phyloP scores from a whole-genome alignment of 2,329 filamentous ascomycete genomes.

The Exophiala xenobiotica region DNA sequence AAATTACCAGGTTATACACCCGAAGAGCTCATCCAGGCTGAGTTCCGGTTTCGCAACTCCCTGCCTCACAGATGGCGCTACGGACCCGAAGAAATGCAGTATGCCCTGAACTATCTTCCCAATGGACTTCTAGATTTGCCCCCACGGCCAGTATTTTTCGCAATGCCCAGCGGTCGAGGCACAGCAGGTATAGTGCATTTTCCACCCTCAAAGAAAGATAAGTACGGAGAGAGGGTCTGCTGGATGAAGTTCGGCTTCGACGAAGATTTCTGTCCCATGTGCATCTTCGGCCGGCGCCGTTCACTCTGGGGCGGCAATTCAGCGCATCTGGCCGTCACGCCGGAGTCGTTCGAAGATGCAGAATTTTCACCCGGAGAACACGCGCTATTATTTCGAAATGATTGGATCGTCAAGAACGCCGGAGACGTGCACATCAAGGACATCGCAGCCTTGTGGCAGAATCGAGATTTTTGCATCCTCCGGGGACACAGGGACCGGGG shows the following conservation, averaged over 20 bases:
- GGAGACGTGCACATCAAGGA: conserved; percentile 1
- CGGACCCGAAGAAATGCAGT: conserved; percentile 9
- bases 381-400: conserved; percentile 15
- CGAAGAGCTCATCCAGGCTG: conserved; percentile 7
- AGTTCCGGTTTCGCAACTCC: conserved; percentile 9
- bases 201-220: conserved; percentile 6
- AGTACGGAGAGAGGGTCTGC: conserved; percentile 16
- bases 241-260: conserved; percentile 25
- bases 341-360: conserved; percentile 15
- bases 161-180: conserved; percentile 12
- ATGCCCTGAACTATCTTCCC: conserved; percentile 2
- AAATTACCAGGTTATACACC: conserved; percentile 7
- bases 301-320: conserved; percentile 19
- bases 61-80: conserved; percentile 8
- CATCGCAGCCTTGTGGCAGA: background rate
- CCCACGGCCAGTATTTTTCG: conserved; percentile 10
- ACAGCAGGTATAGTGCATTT: conserved; percentile 13
- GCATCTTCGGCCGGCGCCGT: conserved; percentile 16
- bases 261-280: conserved; percentile 14
- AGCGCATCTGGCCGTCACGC: conserved; percentile 14
- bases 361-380: conserved; percentile 10
- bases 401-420: conserved; percentile 14
- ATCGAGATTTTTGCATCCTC: background rate
- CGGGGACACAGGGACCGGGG: background rate
- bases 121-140: conserved; percentile 10